Base-by-base conservation (phyloP, 2,329 filamentous ascomycete genomes). In the Rutstroemia sydowiana region DNA sequence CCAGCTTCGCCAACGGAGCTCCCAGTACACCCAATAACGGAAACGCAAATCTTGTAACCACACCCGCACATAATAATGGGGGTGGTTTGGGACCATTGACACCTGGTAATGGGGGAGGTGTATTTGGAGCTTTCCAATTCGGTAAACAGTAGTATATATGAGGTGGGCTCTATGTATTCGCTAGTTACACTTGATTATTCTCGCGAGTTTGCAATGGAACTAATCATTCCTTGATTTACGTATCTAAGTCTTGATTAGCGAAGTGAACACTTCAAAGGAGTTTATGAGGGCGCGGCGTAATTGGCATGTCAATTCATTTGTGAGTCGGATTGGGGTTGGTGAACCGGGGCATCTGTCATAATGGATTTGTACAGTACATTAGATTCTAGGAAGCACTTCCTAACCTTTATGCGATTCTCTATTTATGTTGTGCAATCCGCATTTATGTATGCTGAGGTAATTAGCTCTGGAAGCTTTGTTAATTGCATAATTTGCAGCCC, bases 21-120 rank as follows among this genome's bases (percentile, higher is more conserved):
- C 78, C 78, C 13, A 81, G 75, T 65, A 84, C 81, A 13, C 85
- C 90, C 1, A 88, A 85, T 64, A 92, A 87, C 11, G 84, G 80
- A 7, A 83, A 79, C 54, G 81, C 75, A 26, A 73, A 61, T 34
- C 57, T 67, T 7, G 66, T 56, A 6, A 67, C 65, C 46, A 76
- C 74, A n/a, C 75, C 75, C 8, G 72, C 70, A 34, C 72, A 81
- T 68, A 79, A 73, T 58, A 78, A 73, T 48, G 70, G 75, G 64
- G 69, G 65, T 26, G 74, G 76, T 47, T 81, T 85, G 66, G 85
- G 84, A 2, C 79, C 85, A 32, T 83, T 90, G 77, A 93, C 88
- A 7, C 88, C 88, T 1, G 87, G 88, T 23, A 85, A 82, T 18
- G 82, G 82, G 2, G 83, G 83, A 23, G 85, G 87, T 47, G 81